These are phyloP conservation scores for Zychaea mexicana DNA, from an alignment of 371 early-diverging fungal species.

Conservation along the genomic window DNA sequence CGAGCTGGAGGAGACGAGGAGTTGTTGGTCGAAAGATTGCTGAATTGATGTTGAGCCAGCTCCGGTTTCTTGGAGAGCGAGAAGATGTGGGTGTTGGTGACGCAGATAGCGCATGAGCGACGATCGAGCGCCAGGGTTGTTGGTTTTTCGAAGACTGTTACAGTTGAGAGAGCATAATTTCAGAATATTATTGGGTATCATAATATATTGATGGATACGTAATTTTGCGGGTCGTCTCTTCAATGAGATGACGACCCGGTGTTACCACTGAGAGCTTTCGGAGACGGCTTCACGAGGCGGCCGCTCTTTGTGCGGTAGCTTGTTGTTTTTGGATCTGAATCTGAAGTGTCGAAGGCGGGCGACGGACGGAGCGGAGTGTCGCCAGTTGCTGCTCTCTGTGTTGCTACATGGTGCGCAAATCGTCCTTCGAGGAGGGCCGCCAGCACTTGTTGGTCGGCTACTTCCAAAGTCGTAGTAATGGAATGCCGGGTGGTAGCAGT, in stretches of 20 bases:
- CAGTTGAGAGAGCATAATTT: slow-evolving; percentile 4
- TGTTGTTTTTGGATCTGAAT: not conserved
- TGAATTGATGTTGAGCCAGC: not conserved
- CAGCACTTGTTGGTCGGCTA: too few relatives aligned
- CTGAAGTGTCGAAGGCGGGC: too few relatives aligned
- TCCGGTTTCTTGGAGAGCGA: slow-evolving; percentile 8
- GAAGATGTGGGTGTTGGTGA: not conserved
- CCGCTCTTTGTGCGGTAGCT: not conserved
- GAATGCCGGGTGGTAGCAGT: too few relatives aligned
- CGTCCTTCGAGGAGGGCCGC: too few relatives aligned
- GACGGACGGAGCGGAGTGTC: too few relatives aligned
- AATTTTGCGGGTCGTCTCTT: not conserved
- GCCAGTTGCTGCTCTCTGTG: too few relatives aligned
- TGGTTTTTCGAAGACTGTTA: slow-evolving; percentile 13
- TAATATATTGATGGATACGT: not conserved
- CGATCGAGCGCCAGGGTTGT: not conserved
- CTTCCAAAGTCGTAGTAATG: too few relatives aligned
- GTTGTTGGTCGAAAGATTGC: not conserved
- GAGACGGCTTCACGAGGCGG: not conserved
- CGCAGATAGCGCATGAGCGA: slow-evolving; percentile 1
- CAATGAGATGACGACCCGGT: not conserved
- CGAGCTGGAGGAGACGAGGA: not conserved
- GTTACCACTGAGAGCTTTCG: not conserved
- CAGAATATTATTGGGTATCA: not conserved
- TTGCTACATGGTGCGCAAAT: too few relatives aligned